These are phyloP conservation scores for Coemansia sp. DNA, from an alignment of 192 early-diverging fungal species.

Conservation along the genomic window DNA sequence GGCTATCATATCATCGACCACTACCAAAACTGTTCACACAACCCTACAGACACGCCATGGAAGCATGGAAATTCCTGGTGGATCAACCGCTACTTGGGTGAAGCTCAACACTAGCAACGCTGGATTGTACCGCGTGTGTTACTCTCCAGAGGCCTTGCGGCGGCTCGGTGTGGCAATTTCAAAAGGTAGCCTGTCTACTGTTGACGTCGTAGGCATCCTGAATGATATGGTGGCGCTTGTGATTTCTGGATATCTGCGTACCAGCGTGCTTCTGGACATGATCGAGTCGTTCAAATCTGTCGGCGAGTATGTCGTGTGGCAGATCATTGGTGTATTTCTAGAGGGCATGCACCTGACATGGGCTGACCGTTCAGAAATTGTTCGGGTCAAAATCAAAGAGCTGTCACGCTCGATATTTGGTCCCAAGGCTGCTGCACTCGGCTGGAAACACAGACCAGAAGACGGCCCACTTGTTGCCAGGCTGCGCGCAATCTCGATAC, in stretches of 20 bases:
- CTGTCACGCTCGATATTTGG: conserved; percentile 57
- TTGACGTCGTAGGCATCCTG: conserved; percentile 82
- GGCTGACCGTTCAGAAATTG: conserved; percentile 44
- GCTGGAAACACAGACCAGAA: conserved; percentile 54
- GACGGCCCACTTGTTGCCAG: conserved; percentile 60
- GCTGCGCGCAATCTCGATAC: conserved; percentile 65
- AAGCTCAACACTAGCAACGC: conserved; percentile 83
- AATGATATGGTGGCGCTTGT: conserved; percentile 79
- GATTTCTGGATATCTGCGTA: conserved; percentile 72
- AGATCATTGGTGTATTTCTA: conserved; percentile 46
- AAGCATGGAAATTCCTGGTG: conserved; percentile 18
- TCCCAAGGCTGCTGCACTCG: conserved; percentile 58
- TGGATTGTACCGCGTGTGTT: conserved; percentile 86
- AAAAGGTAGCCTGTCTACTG: conserved; percentile 55
- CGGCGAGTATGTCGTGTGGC: conserved; percentile 66
- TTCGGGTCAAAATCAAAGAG: conserved; percentile 46
- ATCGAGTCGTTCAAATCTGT: conserved; percentile 56
- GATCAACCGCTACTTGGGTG: conserved; percentile 56
- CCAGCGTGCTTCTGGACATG: conserved; percentile 70
- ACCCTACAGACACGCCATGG: conserved; percentile 45
- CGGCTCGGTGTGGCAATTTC: conserved; percentile 57
- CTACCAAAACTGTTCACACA: background rate
- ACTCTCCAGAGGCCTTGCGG: conserved; percentile 55
- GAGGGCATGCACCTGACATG: conserved; percentile 52
- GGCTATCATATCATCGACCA: conserved; percentile 19